Evolutionary conservation across 2,329 filamentous ascomycete species (phyloP).

Genomic region (Neofusicoccum cordaticola): DNA sequence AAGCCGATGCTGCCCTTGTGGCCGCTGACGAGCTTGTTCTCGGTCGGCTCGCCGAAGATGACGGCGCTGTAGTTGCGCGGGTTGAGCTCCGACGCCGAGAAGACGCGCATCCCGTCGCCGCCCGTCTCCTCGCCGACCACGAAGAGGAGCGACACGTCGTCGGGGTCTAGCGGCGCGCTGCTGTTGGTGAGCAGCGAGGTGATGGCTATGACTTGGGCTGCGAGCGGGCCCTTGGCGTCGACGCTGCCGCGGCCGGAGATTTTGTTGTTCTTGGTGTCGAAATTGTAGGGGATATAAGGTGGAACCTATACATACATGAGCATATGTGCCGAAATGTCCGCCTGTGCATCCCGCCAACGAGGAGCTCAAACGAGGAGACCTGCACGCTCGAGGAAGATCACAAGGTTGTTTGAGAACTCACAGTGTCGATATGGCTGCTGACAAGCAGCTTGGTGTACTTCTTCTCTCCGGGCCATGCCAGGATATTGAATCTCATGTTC

Average conservation of each 20-base stretch:
- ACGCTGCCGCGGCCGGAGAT: conserved; percentile 74
- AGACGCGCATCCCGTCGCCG: conserved; percentile 73
- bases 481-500: conserved; percentile 66
- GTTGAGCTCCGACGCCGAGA: conserved; percentile 46
- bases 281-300: conserved; percentile 67
- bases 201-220: conserved; percentile 70
- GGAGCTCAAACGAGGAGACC: neutral
- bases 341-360: neutral
- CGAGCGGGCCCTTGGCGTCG: conserved; percentile 59
- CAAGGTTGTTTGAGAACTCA: conserved; percentile 15
- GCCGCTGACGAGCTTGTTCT: conserved; percentile 79
- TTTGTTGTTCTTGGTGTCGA: conserved; percentile 45
- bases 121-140: conserved; percentile 78
- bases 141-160: conserved; percentile 53
- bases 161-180: conserved; percentile 35
- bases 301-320: conserved; percentile 49
- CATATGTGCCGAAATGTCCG: neutral
- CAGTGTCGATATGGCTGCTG: conserved; percentile 78
- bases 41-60: conserved; percentile 92
- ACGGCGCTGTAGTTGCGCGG: conserved; percentile 60
- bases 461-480: conserved; percentile 59
- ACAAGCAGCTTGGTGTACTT: conserved; percentile 62
- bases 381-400: too few species aligned
- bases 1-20: conserved; percentile 84
- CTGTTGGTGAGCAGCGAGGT: conserved; percentile 47